Conservation (phyloP, 345 rosid species). For the Clarkia xantiana region DNA sequence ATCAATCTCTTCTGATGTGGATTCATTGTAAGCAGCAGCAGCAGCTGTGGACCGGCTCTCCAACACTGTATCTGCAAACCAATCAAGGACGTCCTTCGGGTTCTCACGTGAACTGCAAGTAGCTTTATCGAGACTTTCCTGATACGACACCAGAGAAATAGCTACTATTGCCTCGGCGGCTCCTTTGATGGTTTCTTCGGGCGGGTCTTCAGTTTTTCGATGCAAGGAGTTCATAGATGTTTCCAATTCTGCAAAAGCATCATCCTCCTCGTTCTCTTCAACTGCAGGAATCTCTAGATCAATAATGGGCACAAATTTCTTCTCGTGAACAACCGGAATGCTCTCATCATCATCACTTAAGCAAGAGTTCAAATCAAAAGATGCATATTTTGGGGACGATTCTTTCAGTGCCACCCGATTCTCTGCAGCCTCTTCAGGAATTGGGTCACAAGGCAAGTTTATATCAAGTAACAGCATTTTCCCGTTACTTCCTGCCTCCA, state of each 20-base stretch:
- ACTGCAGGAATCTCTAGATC: constrained; percentile 69
- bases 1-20: constrained; percentile 47
- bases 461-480: constrained; percentile 46
- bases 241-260: constrained; percentile 15
- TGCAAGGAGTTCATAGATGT: constrained; percentile 14
- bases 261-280: constrained; percentile 39
- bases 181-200: constrained; percentile 28
- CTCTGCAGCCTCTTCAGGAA: constrained; percentile 21
- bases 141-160: constrained; percentile 31
- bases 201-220: constrained; percentile 14
- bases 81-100: constrained; percentile 39
- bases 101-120: constrained; percentile 20
- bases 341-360: constrained; percentile 42
- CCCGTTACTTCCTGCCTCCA: constrained; percentile 21
- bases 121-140: constrained; percentile 18
- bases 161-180: constrained; percentile 80
- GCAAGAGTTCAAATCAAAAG: constrained; percentile 56
- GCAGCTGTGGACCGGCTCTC: constrained; percentile 31
- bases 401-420: constrained; percentile 10
- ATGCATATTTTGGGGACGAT: constrained; percentile 17
- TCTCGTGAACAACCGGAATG: background rate
- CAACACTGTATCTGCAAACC: constrained; percentile 64
- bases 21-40: constrained; percentile 19
- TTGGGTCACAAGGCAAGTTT: constrained; percentile 64
- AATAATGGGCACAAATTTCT: constrained; percentile 28